Conservation (phyloP, 2,329 filamentous ascomycete species). For the Fusarium sp. region DNA sequence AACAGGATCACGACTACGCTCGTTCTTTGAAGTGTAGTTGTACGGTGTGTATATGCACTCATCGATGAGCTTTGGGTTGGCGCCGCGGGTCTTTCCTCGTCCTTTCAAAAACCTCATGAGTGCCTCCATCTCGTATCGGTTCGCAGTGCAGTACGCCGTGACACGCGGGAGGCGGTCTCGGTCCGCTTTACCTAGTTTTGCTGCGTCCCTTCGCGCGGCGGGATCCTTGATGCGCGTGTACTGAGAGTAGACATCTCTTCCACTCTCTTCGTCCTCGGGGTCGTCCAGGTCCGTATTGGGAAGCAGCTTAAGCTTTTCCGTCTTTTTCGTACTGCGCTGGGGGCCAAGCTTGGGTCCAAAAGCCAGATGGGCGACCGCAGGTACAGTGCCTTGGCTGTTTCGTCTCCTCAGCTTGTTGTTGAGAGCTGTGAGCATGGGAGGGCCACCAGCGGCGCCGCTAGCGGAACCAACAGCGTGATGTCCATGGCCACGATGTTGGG, state of each 20-base stretch:
- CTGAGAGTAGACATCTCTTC: conserved; percentile 95
- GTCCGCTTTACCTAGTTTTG: conserved; percentile 92
- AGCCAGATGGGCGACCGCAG: conserved; percentile 54
- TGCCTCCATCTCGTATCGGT: conserved; percentile 89
- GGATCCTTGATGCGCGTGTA: conserved; percentile 98
- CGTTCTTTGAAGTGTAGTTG: conserved; percentile 72
- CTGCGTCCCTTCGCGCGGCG: conserved; percentile 90
- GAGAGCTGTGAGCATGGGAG: conserved; percentile 79
- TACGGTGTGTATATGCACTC: conserved; percentile 98
- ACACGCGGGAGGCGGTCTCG: conserved; percentile 88
- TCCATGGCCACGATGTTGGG: conserved; percentile 50
- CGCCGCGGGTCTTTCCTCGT: conserved; percentile 79
- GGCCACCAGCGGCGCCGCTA: conserved; percentile 56
- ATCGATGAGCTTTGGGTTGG: conserved; percentile 92
- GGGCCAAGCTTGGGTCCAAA: conserved; percentile 83
- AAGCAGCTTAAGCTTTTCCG: conserved; percentile 96
- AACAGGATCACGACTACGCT: conserved; percentile 54
- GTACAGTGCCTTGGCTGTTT: conserved; percentile 78
- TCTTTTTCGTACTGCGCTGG: conserved; percentile 93
- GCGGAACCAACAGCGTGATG: conserved; percentile 44
- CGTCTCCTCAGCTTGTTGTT: conserved; percentile 90
- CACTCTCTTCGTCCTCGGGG: conserved; percentile 88
- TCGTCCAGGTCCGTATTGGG: conserved; percentile 88
- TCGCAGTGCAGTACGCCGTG: conserved; percentile 96
- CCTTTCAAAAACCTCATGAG: conserved; percentile 93